Evolutionary conservation across 208 protist genomes (phyloP).

Genomic region (Entamoeba invadens): DNA sequence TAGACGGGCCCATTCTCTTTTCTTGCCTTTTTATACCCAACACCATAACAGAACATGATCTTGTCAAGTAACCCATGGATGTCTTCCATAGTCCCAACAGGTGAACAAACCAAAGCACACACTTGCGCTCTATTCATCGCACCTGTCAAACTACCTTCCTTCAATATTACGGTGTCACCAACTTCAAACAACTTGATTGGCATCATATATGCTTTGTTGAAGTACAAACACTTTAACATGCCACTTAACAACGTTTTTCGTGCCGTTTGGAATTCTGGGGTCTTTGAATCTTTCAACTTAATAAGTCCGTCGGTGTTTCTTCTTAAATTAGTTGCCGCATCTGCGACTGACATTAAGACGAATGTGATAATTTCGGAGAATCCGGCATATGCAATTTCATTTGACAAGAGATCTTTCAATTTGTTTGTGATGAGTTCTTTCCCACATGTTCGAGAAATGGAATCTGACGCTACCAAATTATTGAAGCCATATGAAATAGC

Average conservation of each 20-base stretch:
- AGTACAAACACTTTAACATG: constrained; percentile 72
- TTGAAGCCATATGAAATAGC: constrained; percentile 87
- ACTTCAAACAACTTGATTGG: constrained; percentile 83
- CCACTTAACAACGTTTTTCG: constrained; percentile 73
- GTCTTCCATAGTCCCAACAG: constrained; percentile 45
- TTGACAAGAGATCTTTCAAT: constrained; percentile 64
- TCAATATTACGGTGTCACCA: constrained; percentile 65
- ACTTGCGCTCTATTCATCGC: constrained; percentile 62
- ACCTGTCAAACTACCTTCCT: constrained; percentile 60
- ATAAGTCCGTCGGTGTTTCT: constrained; percentile 52
- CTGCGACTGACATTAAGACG: constrained; percentile 38
- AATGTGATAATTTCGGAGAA: constrained; percentile 83
- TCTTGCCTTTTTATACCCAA: background rate
- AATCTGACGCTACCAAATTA: constrained; percentile 62
- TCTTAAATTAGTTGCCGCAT: constrained; percentile 31
- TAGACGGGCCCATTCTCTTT: background rate
- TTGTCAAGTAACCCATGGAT: constrained; percentile 21
- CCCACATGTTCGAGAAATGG: constrained; percentile 55
- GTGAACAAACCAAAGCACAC: constrained; percentile 48
- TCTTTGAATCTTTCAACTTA: constrained; percentile 70
- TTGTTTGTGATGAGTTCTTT: constrained; percentile 70
- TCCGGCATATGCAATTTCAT: constrained; percentile 68
- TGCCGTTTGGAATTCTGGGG: constrained; percentile 65
- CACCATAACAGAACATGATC: background rate
- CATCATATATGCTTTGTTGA: constrained; percentile 65